Evolutionary conservation across 2,329 filamentous ascomycete species (phyloP).

Genomic region (Neonectria neomacrospora): DNA sequence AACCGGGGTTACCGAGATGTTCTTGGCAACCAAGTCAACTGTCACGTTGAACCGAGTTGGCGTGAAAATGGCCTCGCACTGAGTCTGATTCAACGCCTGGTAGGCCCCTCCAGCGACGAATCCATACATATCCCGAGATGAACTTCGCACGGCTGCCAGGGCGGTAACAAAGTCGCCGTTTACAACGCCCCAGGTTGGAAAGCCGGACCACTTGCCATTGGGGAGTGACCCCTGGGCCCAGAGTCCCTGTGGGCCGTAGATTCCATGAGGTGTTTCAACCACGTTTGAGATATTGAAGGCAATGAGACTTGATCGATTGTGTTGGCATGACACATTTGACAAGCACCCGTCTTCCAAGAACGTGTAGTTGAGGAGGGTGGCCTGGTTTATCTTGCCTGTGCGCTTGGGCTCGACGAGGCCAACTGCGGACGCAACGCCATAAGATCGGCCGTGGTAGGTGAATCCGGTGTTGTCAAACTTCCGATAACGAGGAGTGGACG

Average conservation of each 20-base stretch:
- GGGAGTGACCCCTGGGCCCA: slow-evolving; percentile 3
- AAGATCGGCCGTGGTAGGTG: neutral
- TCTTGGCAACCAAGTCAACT: neutral
- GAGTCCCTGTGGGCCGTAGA: neutral
- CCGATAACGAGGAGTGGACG: neutral
- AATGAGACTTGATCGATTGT: neutral
- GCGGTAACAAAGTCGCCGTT: neutral
- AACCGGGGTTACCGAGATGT: neutral
- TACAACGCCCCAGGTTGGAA: neutral
- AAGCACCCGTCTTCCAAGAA: neutral
- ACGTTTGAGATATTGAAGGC: neutral
- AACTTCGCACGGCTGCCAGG: neutral
- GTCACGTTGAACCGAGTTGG: neutral
- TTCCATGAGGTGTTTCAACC: neutral
- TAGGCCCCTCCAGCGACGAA: neutral
- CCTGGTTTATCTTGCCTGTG: neutral
- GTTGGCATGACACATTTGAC: neutral
- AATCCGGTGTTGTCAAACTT: neutral
- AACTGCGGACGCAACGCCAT: slow-evolving; percentile 3
- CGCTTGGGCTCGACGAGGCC: neutral
- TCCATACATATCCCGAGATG: slow-evolving; percentile 4
- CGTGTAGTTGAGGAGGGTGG: neutral
- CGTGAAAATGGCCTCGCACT: neutral
- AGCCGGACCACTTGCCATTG: neutral
- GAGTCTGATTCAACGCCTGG: neutral